phyloP scores from a whole-genome alignment of 169 alveolate genomes.

The Plasmodium knowlesi region DNA sequence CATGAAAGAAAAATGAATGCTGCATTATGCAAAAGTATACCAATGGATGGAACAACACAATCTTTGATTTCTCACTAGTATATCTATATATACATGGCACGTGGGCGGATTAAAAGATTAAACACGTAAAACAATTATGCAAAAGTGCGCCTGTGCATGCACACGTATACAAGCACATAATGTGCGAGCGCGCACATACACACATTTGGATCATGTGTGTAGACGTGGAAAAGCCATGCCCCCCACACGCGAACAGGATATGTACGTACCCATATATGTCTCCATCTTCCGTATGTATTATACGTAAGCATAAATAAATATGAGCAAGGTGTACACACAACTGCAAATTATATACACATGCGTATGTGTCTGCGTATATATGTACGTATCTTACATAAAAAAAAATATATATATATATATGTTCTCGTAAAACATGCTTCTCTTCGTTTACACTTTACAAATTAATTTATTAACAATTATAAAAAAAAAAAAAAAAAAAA shows the following conservation, averaged over 20 bases:
- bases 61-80: constrained; percentile 11
- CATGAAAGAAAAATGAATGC: background rate
- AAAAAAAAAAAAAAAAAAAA: constrained; percentile 5
- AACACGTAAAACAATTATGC: background rate
- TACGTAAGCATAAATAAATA: constrained; percentile 18
- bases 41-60: constrained; percentile 38
- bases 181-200: background rate
- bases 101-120: constrained; percentile 59
- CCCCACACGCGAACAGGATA: background rate
- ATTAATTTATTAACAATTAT: background rate
- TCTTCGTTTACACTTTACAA: background rate
- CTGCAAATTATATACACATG: background rate
- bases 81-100: background rate
- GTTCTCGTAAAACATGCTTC: background rate
- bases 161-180: background rate
- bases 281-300: background rate
- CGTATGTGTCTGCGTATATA: background rate
- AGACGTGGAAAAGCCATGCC: background rate
- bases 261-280: background rate
- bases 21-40: background rate
- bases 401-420: background rate
- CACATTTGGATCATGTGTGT: background rate
- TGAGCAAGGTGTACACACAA: background rate
- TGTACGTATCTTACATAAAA: constrained; percentile 1
- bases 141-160: background rate